These are phyloP conservation scores for Trypanosoma grayi DNA, from an alignment of 208 protist species.

Conservation along the genomic window DNA sequence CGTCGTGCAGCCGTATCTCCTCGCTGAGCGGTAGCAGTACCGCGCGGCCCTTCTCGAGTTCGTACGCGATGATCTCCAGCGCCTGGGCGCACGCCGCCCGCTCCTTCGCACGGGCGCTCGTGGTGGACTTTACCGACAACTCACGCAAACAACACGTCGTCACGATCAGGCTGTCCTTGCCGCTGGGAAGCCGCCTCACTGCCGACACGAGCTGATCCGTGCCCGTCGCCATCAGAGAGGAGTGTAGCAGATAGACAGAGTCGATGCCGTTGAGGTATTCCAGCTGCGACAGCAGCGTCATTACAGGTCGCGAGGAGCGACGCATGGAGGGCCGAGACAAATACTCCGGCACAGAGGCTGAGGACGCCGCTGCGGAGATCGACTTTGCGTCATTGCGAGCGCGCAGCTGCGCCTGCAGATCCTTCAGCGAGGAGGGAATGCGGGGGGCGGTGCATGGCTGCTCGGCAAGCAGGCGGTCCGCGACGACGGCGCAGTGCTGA, in stretches of 20 bases:
- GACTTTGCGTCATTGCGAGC: constrained; percentile 3
- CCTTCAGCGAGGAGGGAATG: constrained; percentile 9
- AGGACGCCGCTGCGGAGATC: constrained; percentile 13
- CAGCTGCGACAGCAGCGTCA: constrained; percentile 52
- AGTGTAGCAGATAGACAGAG: constrained; percentile 79
- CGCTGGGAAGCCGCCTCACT: constrained; percentile 55
- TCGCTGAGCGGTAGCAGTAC: constrained; percentile 67
- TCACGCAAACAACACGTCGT: constrained; percentile 57
- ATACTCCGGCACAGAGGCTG: constrained; percentile 1
- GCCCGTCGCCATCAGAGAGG: constrained; percentile 39
- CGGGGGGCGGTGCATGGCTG: constrained; percentile 1
- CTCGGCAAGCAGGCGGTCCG: constrained; percentile 33
- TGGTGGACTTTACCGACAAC: constrained; percentile 32
- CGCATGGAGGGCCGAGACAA: background rate
- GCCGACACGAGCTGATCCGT: constrained; percentile 53
- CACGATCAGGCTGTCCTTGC: constrained; percentile 77
- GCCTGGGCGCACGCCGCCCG: constrained; percentile 34
- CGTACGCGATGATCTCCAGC: constrained; percentile 68
- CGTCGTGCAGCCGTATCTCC: constrained; percentile 81
- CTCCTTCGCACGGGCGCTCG: constrained; percentile 29
- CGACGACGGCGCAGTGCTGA: constrained; percentile 34
- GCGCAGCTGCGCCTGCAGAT: constrained; percentile 27
- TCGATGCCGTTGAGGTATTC: constrained; percentile 54
- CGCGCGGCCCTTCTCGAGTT: constrained; percentile 64
- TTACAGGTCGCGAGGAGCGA: constrained; percentile 37